Evolutionary conservation across 2,329 filamentous ascomycete species (phyloP), one percentile per base, ranked within the genome.

Genomic region (Alternaria panax): DNA sequence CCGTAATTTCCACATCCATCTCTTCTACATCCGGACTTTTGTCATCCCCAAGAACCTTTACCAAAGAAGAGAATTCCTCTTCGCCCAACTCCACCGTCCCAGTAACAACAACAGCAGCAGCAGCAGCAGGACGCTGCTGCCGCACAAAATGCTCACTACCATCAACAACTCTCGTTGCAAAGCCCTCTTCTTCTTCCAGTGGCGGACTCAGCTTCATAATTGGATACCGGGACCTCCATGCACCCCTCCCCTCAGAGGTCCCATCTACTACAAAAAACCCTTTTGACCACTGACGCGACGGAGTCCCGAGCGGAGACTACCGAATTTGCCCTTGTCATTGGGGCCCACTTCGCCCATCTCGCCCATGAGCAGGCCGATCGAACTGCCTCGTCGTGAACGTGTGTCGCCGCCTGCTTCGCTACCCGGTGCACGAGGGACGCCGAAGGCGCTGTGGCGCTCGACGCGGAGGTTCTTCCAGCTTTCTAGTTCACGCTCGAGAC

Each of bases 401-500:
- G 69, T 77, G 32, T 80, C 80, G 11, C 75, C 75, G 8, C 75
- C 75, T 0, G 73, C 75, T 51, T 82, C 81, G 59, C 80, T 82
- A n/a, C 79, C 73, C n/a, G 68, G 56, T 5, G 66, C 67, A 24
- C 65, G 70, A 7, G 76, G 76, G 24, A 79, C 65, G 36, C 76
- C 75, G 0, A 79, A 67, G 1, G 63, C 67, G 61, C 74, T 77
- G 18, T 75, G 62, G 7, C 77, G 88, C 71, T 93, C 91, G 63
- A 87, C 82, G 32, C 90, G 84, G 27, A 93, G 80, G 16, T 82
- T 83, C 76, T 94, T 96, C 87, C 90, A 92, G 2, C 88, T 88
- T 67, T 96, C 93, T 8, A 97, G 79, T 79, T 98, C 94, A 47
- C 93, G 87, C 80, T 97, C 93, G n/a, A 98, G 82, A 30, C 90